These are phyloP conservation scores for Leishmania amazonensis DNA, from an alignment of 208 protist species.

Conservation along the genomic window DNA sequence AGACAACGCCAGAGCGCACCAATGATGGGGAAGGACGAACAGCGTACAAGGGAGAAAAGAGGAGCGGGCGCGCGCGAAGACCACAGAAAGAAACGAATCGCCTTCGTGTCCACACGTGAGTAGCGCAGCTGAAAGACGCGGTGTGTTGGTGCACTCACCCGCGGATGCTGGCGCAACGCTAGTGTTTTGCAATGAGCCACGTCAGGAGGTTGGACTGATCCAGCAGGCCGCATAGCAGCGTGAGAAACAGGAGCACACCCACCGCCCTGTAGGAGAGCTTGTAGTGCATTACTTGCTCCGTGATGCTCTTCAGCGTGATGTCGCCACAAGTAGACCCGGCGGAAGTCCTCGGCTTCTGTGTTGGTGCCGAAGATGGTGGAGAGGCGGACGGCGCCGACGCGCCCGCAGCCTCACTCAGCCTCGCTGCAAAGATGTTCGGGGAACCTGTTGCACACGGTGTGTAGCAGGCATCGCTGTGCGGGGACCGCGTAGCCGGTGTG, in stretches of 20 bases:
- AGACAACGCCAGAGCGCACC: slow-evolving; percentile 6
- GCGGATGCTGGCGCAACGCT: neutral
- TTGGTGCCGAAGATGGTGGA: neutral
- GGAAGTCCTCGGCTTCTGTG: neutral
- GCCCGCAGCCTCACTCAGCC: neutral
- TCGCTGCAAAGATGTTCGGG: neutral
- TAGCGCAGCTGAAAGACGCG: neutral
- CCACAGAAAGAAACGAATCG: neutral
- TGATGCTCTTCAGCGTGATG: slow-evolving; percentile 14
- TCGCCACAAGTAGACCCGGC: neutral
- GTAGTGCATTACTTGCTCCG: slow-evolving; percentile 48
- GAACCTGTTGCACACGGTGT: neutral
- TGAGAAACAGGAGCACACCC: slow-evolving; percentile 45
- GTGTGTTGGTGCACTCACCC: neutral
- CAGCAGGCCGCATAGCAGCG: slow-evolving; percentile 68
- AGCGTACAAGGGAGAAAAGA: neutral
- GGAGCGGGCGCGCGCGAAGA: neutral
- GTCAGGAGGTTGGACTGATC: slow-evolving; percentile 58
- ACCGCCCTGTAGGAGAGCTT: slow-evolving; percentile 48
- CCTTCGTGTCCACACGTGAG: neutral
- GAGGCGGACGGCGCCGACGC: neutral
- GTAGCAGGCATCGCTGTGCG: neutral
- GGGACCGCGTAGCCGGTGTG: neutral
- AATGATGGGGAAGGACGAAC: neutral
- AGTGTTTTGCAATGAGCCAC: slow-evolving; percentile 37